A percentile compares a stretch with the other conserved stretches of the same genome.
Evolutionary conservation across 129 eudicot species (phyloP).

Genomic region (Pulicaria dysenterica): DNA sequence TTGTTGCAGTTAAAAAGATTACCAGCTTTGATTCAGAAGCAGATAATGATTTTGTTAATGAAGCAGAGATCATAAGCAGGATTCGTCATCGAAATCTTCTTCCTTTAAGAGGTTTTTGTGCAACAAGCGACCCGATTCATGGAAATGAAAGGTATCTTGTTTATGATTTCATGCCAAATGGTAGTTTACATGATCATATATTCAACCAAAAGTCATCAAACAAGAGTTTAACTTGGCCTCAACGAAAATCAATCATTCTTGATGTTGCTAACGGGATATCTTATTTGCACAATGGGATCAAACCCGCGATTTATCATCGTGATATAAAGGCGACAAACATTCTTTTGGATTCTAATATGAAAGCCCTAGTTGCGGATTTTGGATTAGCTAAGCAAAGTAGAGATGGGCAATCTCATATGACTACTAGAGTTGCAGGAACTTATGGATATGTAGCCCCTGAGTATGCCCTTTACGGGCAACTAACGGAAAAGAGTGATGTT

Average conservation of each 20-base stretch:
- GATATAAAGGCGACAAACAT: slow-evolving; percentile 66
- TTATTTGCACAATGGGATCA: slow-evolving; percentile 67
- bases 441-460: slow-evolving; percentile 83
- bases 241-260: slow-evolving; percentile 60
- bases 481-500: slow-evolving; percentile 75
- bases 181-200: slow-evolving; percentile 67
- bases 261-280: slow-evolving; percentile 77
- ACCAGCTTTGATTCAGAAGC: slow-evolving; percentile 43
- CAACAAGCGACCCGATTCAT: slow-evolving; percentile 38
- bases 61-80: slow-evolving; percentile 74
- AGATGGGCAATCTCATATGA: slow-evolving; percentile 65
- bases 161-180: slow-evolving; percentile 70
- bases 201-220: slow-evolving; percentile 20
- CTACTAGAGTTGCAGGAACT: slow-evolving; percentile 73
- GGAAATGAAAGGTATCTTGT: slow-evolving; percentile 65
- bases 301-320: slow-evolving; percentile 74
- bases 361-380: slow-evolving; percentile 76
- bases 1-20: slow-evolving; percentile 55
- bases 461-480: slow-evolving; percentile 71
- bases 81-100: slow-evolving; percentile 71
- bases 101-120: slow-evolving; percentile 68
- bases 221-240: slow-evolving; percentile 58
- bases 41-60: slow-evolving; percentile 62
- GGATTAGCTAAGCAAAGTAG: slow-evolving; percentile 70
- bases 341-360: slow-evolving; percentile 62